phyloP scores from a whole-genome alignment of 202 grass and related monocot genomes.

The Eragrostis tef region DNA sequence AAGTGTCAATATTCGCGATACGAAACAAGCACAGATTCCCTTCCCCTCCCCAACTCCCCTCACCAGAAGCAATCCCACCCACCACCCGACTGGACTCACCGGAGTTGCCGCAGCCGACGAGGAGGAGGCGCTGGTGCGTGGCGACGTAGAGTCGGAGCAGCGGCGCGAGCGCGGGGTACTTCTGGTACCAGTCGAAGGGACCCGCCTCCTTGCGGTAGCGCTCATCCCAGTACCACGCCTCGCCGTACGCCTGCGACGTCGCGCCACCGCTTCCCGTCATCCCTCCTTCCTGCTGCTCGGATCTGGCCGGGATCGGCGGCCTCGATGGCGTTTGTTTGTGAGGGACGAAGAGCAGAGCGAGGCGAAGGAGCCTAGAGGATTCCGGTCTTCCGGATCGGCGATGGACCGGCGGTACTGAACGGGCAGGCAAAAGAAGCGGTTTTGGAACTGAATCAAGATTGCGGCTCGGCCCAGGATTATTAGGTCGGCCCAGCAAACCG shows the following conservation, averaged over 20 bases:
- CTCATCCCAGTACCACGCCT: constrained; percentile 95
- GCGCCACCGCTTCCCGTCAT: constrained; percentile 50
- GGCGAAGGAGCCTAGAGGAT: neutral
- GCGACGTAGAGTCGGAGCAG: constrained; percentile 70
- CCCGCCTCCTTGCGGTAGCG: constrained; percentile 76
- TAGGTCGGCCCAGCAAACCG: too few species aligned
- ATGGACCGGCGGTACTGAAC: neutral
- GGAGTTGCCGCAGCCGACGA: constrained; percentile 94
- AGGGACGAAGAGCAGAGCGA: neutral
- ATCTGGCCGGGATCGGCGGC: constrained; percentile 38
- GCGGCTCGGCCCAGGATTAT: too few species aligned
- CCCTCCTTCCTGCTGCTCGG: constrained; percentile 19
- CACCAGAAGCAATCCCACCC: neutral
- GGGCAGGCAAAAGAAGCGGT: neutral
- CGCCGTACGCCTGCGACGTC: constrained; percentile 82
- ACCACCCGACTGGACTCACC: constrained; percentile 45
- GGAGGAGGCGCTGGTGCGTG: constrained; percentile 64
- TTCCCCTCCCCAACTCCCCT: neutral
- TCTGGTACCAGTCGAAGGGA: constrained; percentile 98
- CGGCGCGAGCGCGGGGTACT: constrained; percentile 73
- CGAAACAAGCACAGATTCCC: neutral
- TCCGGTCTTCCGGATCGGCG: constrained; percentile 12
- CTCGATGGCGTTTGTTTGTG: neutral
- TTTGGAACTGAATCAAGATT: too few species aligned
- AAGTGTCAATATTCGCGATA: neutral